phyloP scores from a whole-genome alignment of 1,284 basidiomycete species.

The Tilletia indica region DNA sequence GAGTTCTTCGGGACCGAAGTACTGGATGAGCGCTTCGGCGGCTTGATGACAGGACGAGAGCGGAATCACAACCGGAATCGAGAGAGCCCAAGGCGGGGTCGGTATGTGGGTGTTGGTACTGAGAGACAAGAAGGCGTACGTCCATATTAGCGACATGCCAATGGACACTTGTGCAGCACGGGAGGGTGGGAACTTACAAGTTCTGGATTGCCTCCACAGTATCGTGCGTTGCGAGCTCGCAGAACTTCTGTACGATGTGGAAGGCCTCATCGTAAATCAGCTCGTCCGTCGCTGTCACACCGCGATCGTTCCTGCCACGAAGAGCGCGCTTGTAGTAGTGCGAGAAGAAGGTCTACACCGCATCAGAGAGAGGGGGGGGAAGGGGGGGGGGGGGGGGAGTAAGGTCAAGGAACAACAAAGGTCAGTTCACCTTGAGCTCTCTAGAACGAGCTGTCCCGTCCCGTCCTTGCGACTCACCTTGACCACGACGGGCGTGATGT shows the following conservation, averaged over 20 bases:
- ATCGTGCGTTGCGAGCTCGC: slow-evolving; percentile 48
- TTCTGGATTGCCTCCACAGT: slow-evolving; percentile 54
- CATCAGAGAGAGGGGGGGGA: neutral
- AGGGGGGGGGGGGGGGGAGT: neutral
- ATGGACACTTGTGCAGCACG: neutral
- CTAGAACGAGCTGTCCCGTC: neutral
- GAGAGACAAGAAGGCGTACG: neutral
- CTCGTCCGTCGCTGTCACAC: slow-evolving; percentile 34
- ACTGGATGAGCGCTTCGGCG: slow-evolving; percentile 72
- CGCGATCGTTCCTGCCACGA: slow-evolving; percentile 28
- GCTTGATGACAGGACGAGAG: slow-evolving; percentile 71
- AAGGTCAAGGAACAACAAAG: neutral
- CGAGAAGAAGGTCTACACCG: slow-evolving; percentile 40
- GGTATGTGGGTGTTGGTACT: slow-evolving; percentile 74
- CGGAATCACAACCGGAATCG: slow-evolving; percentile 70
- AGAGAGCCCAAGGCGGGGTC: slow-evolving; percentile 81
- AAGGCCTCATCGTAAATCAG: slow-evolving; percentile 44
- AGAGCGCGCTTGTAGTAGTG: slow-evolving; percentile 45
- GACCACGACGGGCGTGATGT: slow-evolving; percentile 49
- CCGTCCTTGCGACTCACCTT: slow-evolving; percentile 24
- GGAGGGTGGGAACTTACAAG: slow-evolving; percentile 22
- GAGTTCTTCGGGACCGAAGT: slow-evolving; percentile 78
- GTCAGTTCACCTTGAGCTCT: no score
- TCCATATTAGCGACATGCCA: neutral
- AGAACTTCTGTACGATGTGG: slow-evolving; percentile 40